Evolutionary conservation across 306 rosid species (phyloP), one percentile per base, ranked within the genome.

Genomic region (Fagus sylvatica): DNA sequence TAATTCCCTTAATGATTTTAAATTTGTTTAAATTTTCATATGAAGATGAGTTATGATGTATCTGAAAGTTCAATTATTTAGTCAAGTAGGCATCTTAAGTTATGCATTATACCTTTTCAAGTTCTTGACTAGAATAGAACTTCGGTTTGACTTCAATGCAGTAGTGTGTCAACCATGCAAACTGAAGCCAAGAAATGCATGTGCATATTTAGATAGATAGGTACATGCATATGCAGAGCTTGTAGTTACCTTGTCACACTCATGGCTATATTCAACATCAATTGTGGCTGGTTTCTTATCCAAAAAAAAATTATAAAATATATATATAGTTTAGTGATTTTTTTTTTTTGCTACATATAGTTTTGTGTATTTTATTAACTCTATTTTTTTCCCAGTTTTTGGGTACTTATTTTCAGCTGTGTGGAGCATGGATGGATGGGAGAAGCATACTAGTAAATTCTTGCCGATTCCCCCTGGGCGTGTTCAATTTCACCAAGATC

Each of bases 341-440:
- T n/a, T n/a, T n/a, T n/a, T n/a, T n/a, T n/a, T n/a, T n/a, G n/a
- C n/a, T n/a, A n/a, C n/a, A n/a, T n/a, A n/a, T n/a, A n/a, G n/a
- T n/a, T n/a, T n/a, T n/a, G n/a, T n/a, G n/a, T n/a, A n/a, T n/a
- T n/a, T 46, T 46, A 0, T 46, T 46, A 10, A 8, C 10, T 0
- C 2, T 46, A 2, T 46, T 46, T 46, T 46, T 46, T 46, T 46
- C n/a, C n/a, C n/a, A 4, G 76, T 22, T 76, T 36, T 72, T 83
- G 83, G 64, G 64, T 28, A 57, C 64, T 28, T 11, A 9, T 79
- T 53, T 81, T 77, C 93, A 95, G 98, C 76, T 95, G 83, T 93
- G 77, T 95, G 98, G 98, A 91, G 86, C 88, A 89, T 92, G 2
- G 97, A 95, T 79, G 97, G 92, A 79, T 95, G 98, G 98, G 98